Conservation (phyloP, 768 basidiomycete species). For the Russula foetens region DNA sequence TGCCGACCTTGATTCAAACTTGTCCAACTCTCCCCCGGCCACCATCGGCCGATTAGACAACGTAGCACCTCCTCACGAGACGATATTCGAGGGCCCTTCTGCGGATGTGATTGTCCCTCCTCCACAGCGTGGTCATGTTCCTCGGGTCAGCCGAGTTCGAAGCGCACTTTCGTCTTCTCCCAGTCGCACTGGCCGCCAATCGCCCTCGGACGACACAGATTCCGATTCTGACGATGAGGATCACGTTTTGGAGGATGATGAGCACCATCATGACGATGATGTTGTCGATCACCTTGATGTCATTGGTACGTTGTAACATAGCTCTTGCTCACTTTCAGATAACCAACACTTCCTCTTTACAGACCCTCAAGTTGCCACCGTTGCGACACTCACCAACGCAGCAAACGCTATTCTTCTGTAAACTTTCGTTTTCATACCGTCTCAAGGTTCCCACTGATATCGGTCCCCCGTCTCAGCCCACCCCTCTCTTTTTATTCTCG, state of each 20-base stretch:
- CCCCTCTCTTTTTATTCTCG: constrained; percentile 62
- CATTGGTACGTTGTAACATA: constrained; percentile 41
- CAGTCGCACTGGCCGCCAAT: constrained; percentile 9
- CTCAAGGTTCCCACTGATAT: neutral
- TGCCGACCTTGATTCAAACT: constrained; percentile 3
- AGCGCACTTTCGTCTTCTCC: constrained; percentile 37
- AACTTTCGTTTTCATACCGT: constrained; percentile 2
- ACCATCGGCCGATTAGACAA: neutral
- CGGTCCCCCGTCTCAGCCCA: constrained; percentile 36
- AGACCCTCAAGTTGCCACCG: constrained; percentile 71
- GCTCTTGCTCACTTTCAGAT: neutral
- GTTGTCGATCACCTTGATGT: constrained; percentile 80
- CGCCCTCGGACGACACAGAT: constrained; percentile 9
- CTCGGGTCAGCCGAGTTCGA: constrained; percentile 35
- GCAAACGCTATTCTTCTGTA: constrained; percentile 73
- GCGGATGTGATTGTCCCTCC: constrained; percentile 29
- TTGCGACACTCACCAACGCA: constrained; percentile 69
- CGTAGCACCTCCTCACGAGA: neutral
- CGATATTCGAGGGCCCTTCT: constrained; percentile 1
- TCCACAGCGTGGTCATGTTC: constrained; percentile 20
- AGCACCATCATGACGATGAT: constrained; percentile 59
- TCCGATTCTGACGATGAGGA: constrained; percentile 12
- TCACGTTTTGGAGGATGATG: constrained; percentile 17
- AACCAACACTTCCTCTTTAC: constrained; percentile 4
- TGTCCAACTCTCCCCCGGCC: neutral